A percentile compares a stretch with the other conserved stretches of the same genome.
Evolutionary conservation across 2,329 filamentous ascomycete species (phyloP).

Genomic region (Diplodia seriata): DNA sequence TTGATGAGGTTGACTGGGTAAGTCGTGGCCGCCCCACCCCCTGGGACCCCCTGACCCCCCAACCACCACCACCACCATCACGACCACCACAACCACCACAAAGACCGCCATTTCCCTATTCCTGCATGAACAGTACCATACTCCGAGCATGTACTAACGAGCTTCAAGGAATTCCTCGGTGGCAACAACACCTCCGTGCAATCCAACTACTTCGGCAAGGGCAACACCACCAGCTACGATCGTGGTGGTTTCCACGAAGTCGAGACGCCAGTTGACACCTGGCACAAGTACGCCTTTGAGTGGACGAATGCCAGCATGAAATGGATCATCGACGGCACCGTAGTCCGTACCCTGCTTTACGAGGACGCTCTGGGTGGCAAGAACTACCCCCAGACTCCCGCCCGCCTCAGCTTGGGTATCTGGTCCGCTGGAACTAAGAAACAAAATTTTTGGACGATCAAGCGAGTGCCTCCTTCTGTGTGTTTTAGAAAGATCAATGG

Average conservation of each 20-base stretch:
- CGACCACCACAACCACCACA: not conserved
- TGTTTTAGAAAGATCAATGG: too few relatives aligned
- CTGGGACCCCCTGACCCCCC: too few relatives aligned
- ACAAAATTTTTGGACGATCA: too few relatives aligned
- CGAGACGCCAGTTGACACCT: conserved; percentile 61
- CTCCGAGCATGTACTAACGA: not conserved
- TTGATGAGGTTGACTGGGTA: conserved; percentile 37
- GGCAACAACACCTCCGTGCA: conserved; percentile 66
- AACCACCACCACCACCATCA: not conserved
- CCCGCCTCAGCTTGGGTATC: conserved; percentile 60
- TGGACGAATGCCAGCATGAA: conserved; percentile 73
- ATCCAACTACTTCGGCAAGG: conserved; percentile 78
- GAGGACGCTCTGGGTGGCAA: conserved; percentile 63
- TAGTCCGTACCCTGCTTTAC: conserved; percentile 69
- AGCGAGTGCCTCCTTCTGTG: too few relatives aligned
- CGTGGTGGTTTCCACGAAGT: conserved; percentile 70
- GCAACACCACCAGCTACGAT: conserved; percentile 73
- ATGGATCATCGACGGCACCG: conserved; percentile 73
- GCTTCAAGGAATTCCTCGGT: conserved; percentile 49
- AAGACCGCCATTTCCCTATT: not conserved
- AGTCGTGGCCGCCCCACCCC: not conserved
- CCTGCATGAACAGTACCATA: not conserved
- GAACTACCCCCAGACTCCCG: conserved; percentile 78
- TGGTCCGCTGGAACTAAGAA: conserved; percentile 57
- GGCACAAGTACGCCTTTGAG: conserved; percentile 73